Evolutionary conservation across 257 asterid species (phyloP).

Genomic region (Osmanthus fragrans): DNA sequence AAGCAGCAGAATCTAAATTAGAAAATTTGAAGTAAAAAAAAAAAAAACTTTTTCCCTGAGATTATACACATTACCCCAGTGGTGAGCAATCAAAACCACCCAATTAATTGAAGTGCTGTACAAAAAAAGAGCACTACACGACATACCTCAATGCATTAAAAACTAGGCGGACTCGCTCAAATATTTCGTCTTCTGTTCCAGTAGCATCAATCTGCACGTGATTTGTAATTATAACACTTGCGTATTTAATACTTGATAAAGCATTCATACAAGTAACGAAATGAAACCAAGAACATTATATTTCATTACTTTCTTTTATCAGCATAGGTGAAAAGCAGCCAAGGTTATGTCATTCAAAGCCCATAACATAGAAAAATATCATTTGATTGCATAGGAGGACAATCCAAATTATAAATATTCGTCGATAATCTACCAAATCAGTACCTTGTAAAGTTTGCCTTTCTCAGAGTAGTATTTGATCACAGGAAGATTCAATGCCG

Average conservation of each 20-base stretch:
- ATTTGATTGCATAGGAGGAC: neutral
- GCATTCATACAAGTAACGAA: conserved; percentile 17
- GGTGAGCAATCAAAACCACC: conserved; percentile 12
- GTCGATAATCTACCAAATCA: conserved; percentile 18
- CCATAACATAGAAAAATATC: conserved; percentile 15
- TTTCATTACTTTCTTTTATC: conserved; percentile 10
- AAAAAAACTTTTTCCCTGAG: neutral
- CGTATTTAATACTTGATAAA: neutral
- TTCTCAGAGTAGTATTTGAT: conserved; percentile 70
- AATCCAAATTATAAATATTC: neutral
- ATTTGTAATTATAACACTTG: neutral
- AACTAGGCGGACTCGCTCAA: conserved; percentile 65
- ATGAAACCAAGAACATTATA: neutral
- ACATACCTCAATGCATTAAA: conserved; percentile 63
- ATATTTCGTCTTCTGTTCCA: conserved; percentile 87
- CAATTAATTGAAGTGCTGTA: neutral
- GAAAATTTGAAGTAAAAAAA: neutral
- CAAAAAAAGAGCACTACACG: neutral
- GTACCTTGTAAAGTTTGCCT: conserved; percentile 92
- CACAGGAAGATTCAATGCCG: conserved; percentile 76
- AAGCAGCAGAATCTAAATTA: conserved; percentile 12
- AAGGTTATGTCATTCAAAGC: conserved; percentile 3
- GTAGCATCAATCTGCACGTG: conserved; percentile 76
- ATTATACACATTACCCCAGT: conserved; percentile 11
- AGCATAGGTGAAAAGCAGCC: conserved; percentile 13